Percentiles rank a stretch among this genome's conserved stretches.
These are phyloP conservation scores for Fusarium dlaminii DNA, from an alignment of 2,329 filamentous ascomycete genomes.

Conservation along the genomic window DNA sequence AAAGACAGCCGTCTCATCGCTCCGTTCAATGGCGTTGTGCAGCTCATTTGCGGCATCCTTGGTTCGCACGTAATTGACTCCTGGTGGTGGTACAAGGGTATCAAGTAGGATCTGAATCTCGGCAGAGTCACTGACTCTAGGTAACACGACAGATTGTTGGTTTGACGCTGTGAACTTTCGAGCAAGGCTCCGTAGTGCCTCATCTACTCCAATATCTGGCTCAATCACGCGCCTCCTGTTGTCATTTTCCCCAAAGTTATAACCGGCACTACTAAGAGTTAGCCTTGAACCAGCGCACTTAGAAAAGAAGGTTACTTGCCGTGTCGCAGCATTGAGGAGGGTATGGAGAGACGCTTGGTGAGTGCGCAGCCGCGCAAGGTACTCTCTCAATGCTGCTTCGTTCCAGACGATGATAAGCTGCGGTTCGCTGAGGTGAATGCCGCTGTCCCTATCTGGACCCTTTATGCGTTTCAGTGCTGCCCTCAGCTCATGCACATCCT, in stretches of 20 bases:
- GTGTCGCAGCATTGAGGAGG: conserved; percentile 41
- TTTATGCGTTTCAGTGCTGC: conserved; percentile 41
- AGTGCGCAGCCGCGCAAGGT: conserved; percentile 35
- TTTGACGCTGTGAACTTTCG: conserved; percentile 38
- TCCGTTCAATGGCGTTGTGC: conserved; percentile 38
- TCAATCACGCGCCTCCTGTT: conserved; percentile 42
- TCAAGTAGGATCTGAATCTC: conserved; percentile 43
- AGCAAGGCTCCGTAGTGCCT: conserved; percentile 39
- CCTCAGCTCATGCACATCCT: conserved; percentile 40
- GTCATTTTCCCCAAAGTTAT: conserved; percentile 35
- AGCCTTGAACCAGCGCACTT: neutral
- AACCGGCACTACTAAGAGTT: conserved; percentile 26
- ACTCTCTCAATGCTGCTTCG: conserved; percentile 37
- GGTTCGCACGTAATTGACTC: conserved; percentile 31
- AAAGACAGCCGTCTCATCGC: conserved; percentile 40
- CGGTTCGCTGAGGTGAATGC: conserved; percentile 40
- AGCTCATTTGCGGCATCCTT: conserved; percentile 36
- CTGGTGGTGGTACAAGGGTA: conserved; percentile 39
- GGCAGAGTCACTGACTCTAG: conserved; percentile 42
- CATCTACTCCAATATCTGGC: conserved; percentile 39
- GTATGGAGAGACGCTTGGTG: conserved; percentile 43
- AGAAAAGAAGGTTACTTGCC: conserved; percentile 7
- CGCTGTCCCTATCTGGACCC: conserved; percentile 41
- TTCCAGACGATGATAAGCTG: conserved; percentile 44
- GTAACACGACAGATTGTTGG: conserved; percentile 36